These are phyloP conservation scores for Avicennia marina DNA, from an alignment of 257 asterid species.

Conservation along the genomic window DNA sequence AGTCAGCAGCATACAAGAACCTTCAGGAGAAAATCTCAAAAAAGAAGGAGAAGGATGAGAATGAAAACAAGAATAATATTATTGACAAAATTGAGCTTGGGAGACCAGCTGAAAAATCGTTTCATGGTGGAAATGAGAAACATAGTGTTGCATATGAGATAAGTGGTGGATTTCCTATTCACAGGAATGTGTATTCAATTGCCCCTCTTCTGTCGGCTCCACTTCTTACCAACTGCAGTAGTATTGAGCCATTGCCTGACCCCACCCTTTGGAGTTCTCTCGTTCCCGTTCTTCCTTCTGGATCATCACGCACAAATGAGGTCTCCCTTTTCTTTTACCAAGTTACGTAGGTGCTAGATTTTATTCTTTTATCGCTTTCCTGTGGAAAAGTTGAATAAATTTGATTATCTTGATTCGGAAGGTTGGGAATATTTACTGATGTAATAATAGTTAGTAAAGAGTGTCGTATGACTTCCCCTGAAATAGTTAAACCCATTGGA, in stretches of 20 bases:
- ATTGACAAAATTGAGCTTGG: slow-evolving; percentile 48
- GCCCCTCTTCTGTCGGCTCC: slow-evolving; percentile 79
- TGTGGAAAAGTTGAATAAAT: slow-evolving; percentile 6
- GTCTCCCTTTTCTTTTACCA: slow-evolving; percentile 36
- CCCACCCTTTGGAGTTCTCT: slow-evolving; percentile 84
- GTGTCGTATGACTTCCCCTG: too few relatives aligned
- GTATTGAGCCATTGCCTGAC: slow-evolving; percentile 70
- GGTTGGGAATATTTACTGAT: background rate
- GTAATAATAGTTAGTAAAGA: background rate
- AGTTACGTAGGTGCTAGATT: background rate
- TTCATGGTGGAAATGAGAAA: slow-evolving; percentile 48
- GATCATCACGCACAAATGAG: slow-evolving; percentile 69
- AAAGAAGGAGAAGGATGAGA: slow-evolving; percentile 65
- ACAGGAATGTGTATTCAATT: slow-evolving; percentile 51
- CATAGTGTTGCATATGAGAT: slow-evolving; percentile 54
- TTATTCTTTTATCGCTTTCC: background rate
- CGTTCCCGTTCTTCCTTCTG: slow-evolving; percentile 62
- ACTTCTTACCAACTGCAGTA: slow-evolving; percentile 62
- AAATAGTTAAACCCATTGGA: too few relatives aligned
- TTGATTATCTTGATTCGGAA: background rate
- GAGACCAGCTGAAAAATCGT: slow-evolving; percentile 54
- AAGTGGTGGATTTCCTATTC: slow-evolving; percentile 59
- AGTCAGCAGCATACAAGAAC: slow-evolving; percentile 75
- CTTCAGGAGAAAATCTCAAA: slow-evolving; percentile 68
- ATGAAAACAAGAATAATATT: slow-evolving; percentile 58